A percentile compares a stretch with the other conserved stretches of the same genome.
phyloP scores from a whole-genome alignment of 1,284 basidiomycete genomes.

The Ceratobasidium sp. region DNA sequence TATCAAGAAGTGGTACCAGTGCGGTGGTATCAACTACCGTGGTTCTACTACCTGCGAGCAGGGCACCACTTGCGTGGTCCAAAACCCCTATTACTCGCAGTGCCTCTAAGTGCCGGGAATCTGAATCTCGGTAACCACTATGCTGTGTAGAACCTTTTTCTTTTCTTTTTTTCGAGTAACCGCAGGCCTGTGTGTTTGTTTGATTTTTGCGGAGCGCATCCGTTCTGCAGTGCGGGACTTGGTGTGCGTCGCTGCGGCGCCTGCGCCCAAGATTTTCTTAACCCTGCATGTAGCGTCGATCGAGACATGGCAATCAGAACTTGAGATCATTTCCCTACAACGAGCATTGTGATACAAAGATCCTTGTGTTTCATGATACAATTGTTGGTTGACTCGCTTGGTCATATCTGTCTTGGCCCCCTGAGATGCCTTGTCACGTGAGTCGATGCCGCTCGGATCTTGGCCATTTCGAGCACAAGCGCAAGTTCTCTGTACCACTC shows the following conservation, averaged over 20 bases:
- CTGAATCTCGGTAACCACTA: too few species aligned
- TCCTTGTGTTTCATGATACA: too few species aligned
- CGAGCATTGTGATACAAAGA: too few species aligned
- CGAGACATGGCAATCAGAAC: constrained; percentile 21
- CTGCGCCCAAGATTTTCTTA: constrained; percentile 5
- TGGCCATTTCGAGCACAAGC: not conserved
- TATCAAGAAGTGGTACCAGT: constrained; percentile 24
- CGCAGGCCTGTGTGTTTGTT: not conserved
- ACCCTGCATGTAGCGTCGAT: constrained; percentile 29
- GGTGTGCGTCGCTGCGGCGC: not conserved
- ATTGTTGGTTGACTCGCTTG: too few species aligned
- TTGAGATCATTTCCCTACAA: too few species aligned
- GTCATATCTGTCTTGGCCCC: too few species aligned
- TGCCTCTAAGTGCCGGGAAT: constrained; percentile 33
- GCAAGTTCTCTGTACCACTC: not conserved
- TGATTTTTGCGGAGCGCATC: not conserved
- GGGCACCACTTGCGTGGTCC: constrained; percentile 27
- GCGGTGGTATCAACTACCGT: constrained; percentile 34
- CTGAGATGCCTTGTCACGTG: not conserved
- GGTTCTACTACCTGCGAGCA: constrained; percentile 30
- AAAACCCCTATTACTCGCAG: constrained; percentile 40
- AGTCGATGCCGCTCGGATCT: not conserved
- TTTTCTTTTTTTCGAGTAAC: not conserved
- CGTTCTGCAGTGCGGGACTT: constrained; percentile 11
- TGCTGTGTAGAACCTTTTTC: not conserved